Conservation (phyloP, 176 grass and related monocot species). For the bread wheat (Triticum aestivum) region IWGSC_CS_RefSeq_v2.1 NC_057810.1:360320439-360320938, state of each 20-base stretch:
- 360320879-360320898: not conserved
- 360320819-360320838: conserved; percentile 8
- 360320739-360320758: conserved; percentile 30
- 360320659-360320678: not conserved
- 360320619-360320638: conserved; percentile 14
- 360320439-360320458: conserved; percentile 3
- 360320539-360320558: not conserved
- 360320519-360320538: conserved; percentile 11
- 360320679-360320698: not conserved
- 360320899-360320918: conserved; percentile 9
- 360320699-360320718: not conserved
- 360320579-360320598: conserved; percentile 6
- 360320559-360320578: not conserved
- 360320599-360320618: conserved; percentile 10
- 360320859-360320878: conserved; percentile 1
- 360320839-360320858: conserved; percentile 14
- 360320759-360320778: conserved; percentile 40
- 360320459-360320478: not conserved
- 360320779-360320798: not conserved
- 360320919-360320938: not conserved
- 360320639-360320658: not conserved
- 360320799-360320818: not conserved
- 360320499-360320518: not conserved
- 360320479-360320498: conserved; percentile 6
- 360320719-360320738: not conserved